Percentiles rank a stretch among this genome's conserved stretches.
Conservation (phyloP, 495 filamentous ascomycete genomes). For the Neurospora tetraspora region DNA sequence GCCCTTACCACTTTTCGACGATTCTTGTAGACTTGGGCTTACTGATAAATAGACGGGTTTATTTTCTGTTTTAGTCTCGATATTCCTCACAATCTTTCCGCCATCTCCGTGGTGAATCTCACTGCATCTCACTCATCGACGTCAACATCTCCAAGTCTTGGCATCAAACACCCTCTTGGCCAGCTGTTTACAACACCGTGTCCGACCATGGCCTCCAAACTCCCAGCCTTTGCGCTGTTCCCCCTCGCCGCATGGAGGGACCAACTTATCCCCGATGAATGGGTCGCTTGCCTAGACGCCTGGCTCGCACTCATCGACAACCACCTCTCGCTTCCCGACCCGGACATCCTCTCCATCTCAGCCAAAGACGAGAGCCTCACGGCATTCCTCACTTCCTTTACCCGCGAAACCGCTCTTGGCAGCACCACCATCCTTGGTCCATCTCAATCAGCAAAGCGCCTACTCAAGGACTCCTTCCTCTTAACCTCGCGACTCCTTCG, state of each 20-base stretch:
- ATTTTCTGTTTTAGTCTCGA: not conserved
- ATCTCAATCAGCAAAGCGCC: conserved; percentile 34
- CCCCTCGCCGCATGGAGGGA: conserved; percentile 58
- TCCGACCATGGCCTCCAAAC: conserved; percentile 11
- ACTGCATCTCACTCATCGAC: not conserved
- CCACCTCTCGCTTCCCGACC: conserved; percentile 47
- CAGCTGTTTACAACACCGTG: not conserved
- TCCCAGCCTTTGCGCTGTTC: conserved; percentile 66
- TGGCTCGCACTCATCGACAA: conserved; percentile 58
- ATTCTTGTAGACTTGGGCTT: not conserved
- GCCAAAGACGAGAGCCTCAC: conserved; percentile 44
- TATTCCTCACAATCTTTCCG: not conserved
- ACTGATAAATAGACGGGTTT: not conserved
- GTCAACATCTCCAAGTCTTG: not conserved
- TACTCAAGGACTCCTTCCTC: conserved; percentile 55
- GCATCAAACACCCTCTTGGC: not conserved
- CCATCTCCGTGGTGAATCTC: not conserved
- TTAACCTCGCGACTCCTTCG: conserved; percentile 43
- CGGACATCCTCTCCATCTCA: conserved; percentile 41
- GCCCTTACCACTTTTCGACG: not conserved
- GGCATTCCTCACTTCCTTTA: conserved; percentile 53
- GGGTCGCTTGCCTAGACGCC: conserved; percentile 67
- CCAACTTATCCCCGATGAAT: conserved; percentile 57
- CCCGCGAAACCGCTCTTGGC: conserved; percentile 36
- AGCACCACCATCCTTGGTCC: conserved; percentile 32